Evolutionary conservation across 352 stramenopile species (phyloP).

Genomic region (Globisporangium splendens): DNA sequence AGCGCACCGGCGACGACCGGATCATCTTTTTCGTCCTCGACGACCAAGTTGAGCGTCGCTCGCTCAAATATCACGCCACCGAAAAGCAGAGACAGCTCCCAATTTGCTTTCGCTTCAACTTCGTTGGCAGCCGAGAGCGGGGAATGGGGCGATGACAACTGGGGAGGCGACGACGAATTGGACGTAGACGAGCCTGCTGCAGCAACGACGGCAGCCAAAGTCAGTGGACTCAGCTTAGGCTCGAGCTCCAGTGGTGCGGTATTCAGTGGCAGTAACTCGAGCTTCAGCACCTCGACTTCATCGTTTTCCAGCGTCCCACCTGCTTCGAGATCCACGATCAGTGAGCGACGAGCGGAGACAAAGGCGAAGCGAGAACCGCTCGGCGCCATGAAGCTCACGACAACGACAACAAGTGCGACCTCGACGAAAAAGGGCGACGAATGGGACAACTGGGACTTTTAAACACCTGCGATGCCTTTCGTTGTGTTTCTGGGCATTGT

Average conservation of each 20-base stretch:
- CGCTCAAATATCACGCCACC: constrained; percentile 18
- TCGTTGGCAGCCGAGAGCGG: constrained; percentile 28
- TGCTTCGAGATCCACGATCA: constrained; percentile 33
- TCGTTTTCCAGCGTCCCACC: constrained; percentile 7
- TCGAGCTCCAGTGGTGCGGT: constrained; percentile 4
- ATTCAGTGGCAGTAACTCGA: constrained; percentile 14
- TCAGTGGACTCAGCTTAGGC: constrained; percentile 1
- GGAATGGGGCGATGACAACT: constrained; percentile 63
- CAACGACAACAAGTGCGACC: constrained; percentile 14
- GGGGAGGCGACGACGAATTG: constrained; percentile 52
- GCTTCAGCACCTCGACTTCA: constrained; percentile 8
- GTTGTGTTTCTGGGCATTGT: no score
- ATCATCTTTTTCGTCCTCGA: constrained; percentile 37
- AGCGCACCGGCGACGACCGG: constrained; percentile 9
- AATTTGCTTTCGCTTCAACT: constrained; percentile 16
- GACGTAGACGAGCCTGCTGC: constrained; percentile 20
- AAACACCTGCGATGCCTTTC: no score
- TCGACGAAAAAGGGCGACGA: constrained; percentile 47
- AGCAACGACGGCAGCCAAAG: constrained; percentile 2
- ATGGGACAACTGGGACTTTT: constrained; percentile 76
- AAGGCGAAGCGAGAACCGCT: constrained; percentile 54
- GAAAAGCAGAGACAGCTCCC: constrained; percentile 15
- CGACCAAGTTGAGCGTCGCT: constrained; percentile 54
- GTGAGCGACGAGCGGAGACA: constrained; percentile 45
- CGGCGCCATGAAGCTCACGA: constrained; percentile 59